Evolutionary conservation across 2,329 filamentous ascomycete species (phyloP), one percentile per base, ranked within the genome.

Genomic region (Onygena corvina): DNA sequence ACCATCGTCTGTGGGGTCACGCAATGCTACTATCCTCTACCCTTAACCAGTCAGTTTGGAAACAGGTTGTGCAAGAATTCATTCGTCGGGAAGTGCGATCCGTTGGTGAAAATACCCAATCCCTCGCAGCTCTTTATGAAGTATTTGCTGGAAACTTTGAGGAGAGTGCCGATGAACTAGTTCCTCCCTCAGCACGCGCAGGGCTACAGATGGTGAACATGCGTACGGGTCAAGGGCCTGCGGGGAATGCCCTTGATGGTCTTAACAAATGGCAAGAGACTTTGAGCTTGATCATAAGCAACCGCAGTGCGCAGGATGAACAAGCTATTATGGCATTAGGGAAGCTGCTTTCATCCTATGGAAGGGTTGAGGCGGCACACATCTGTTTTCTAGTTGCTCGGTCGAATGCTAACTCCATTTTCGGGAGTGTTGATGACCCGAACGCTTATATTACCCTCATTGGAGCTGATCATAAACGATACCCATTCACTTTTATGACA

Each of bases 251-350:
- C 0, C 72, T 90, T 3, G 84, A 86, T 59, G 92, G 92, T 3
- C 72, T 98, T 16, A 86, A 96, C 59, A 88, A 88, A 64, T 98
- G 92, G 92, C 81, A 81, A 36, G 92, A 98, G 66, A 95, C 92
- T 0, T 70, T 96, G 33, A 79, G 83, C 1, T 71, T 98, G 52
- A 79, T 96, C 21, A 67, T 95, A 35, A 90, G 85, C 67, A 98
- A 98, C 65, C 81, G 92, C 53, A 94, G 84, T 54, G 67, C 76
- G 1, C 83, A 86, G 23, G 92, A 98, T 65, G 75, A 77, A 7
- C 78, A 81, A 51, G 88, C 88, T 4, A 69, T 98, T 23, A 74
- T 84, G 49, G 80, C 87, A 0, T 75, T 98, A 23, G 90, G 90
- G 11, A 84, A 80, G 54, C 73, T 99, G 8, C 71, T 99, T 12